Evolutionary conservation across 1,139 yeast species (phyloP), one percentile per base, ranked within the genome.

Genomic region (Taphrina communis): DNA sequence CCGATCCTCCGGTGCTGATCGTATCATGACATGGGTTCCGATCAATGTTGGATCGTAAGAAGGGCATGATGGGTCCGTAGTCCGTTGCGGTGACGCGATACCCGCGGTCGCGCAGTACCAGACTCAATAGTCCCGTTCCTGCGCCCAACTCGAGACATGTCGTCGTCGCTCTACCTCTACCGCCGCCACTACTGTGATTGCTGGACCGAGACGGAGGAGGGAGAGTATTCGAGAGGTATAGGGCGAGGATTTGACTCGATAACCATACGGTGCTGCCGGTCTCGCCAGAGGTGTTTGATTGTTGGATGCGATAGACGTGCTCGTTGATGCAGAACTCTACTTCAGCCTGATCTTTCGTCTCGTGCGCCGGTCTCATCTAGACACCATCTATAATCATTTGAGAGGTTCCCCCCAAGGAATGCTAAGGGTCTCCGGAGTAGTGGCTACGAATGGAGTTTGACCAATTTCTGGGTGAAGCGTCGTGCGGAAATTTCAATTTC

Each of bases 201-300:
- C 42, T 39, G 42, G 3, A 3, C 3, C 42, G 31, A 25, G 4
- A 4, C 14, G 42, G 42, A 9, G 11, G 6, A 3, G n/a, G 9
- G 2, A 46, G 19, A 1, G 19, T 11, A 17, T 5, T 3, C 36
- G 51, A 14, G 36, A 62, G 50, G 52, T 62, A 51, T 12, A 41
- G 31, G 6, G 66, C 51, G 21, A 62, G 46, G n/a, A 62, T 38
- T 41, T 62, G 59, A 25, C 52, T 9, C 25, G 66, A 62, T 8
- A 62, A 35, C 66, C 66, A 62, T 6, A 62, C 50, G 19, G 66
- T 62, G 52, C 66, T 62, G 51, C 66, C 66, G 6, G 66, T 62
- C 35, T 62, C 66, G n/a, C 59, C 59, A 11, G 58, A 53, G 11
- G 50, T 46, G 19, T 52, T 53, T 5, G 51, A 41, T 17, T 62